Percentiles rank a stretch among this genome's conserved stretches.
Evolutionary conservation across 805 yeast genomes (phyloP).

Genomic region (Candida dendrica): DNA sequence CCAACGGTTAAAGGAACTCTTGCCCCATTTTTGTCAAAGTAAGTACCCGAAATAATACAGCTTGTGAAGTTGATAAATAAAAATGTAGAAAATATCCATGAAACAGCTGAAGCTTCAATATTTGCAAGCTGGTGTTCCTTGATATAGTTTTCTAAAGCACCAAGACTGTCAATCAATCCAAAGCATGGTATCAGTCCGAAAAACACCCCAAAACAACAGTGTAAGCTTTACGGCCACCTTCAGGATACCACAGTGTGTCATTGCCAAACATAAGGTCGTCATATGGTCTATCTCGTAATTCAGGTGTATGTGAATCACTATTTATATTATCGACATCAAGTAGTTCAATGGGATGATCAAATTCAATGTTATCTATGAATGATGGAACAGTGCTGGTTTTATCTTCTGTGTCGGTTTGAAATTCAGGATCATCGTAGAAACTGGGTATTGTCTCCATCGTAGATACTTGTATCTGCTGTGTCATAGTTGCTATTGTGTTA

Average conservation of each 20-base stretch:
- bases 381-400: too few relatives aligned
- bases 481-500: too few relatives aligned
- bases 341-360: too few relatives aligned
- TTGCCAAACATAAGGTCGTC: background rate
- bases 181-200: conserved; percentile 46
- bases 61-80: conserved; percentile 40
- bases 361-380: too few relatives aligned
- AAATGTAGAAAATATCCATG: conserved; percentile 61
- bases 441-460: too few relatives aligned
- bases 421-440: too few relatives aligned
- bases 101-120: conserved; percentile 37
- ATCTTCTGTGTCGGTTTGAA: too few relatives aligned
- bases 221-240: conserved; percentile 56
- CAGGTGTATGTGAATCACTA: too few relatives aligned
- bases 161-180: conserved; percentile 52
- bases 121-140: conserved; percentile 45
- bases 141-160: conserved; percentile 57
- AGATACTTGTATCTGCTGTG: too few relatives aligned
- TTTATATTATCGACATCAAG: too few relatives aligned
- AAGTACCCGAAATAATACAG: conserved; percentile 47
- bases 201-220: conserved; percentile 50
- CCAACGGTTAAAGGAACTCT: conserved; percentile 34
- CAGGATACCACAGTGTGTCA: conserved; percentile 34
- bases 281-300: too few relatives aligned
- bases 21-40: conserved; percentile 49